A percentile compares a stretch with the other conserved stretches of the same genome.
Evolutionary conservation across 2,329 filamentous ascomycete species (phyloP).

Genomic region (Colletotrichum godetiae): DNA sequence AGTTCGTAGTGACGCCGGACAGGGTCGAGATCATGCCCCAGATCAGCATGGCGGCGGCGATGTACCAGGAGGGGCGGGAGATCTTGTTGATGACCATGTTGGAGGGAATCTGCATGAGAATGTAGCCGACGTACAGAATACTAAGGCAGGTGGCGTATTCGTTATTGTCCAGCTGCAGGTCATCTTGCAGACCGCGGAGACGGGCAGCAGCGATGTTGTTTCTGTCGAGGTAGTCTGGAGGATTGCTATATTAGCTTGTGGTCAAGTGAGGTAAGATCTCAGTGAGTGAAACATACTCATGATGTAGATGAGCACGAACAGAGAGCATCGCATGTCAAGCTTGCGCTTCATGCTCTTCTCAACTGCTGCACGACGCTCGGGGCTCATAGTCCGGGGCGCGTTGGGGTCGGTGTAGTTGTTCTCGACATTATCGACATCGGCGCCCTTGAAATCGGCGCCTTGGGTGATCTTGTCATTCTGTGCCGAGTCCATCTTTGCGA

Average conservation of each 20-base stretch:
- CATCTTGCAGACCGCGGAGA: slow-evolving; percentile 72
- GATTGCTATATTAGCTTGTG: slow-evolving; percentile 73
- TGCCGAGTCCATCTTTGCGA: slow-evolving; percentile 28
- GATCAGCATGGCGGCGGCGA: slow-evolving; percentile 62
- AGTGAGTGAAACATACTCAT: slow-evolving; percentile 41
- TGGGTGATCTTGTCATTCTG: slow-evolving; percentile 24
- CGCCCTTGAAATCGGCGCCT: slow-evolving; percentile 17
- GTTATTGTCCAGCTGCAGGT: slow-evolving; percentile 64
- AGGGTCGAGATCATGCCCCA: slow-evolving; percentile 72
- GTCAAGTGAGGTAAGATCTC: too few species aligned
- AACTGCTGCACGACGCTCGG: slow-evolving; percentile 63
- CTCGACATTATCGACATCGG: slow-evolving; percentile 19
- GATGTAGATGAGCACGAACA: slow-evolving; percentile 81
- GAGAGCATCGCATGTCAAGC: slow-evolving; percentile 75
- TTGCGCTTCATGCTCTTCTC: slow-evolving; percentile 77
- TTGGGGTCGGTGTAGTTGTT: slow-evolving; percentile 21
- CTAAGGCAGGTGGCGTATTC: slow-evolving; percentile 73
- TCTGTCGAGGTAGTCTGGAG: slow-evolving; percentile 70
- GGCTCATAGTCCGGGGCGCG: slow-evolving; percentile 41
- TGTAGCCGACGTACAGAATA: slow-evolving; percentile 75
- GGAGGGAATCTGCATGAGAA: slow-evolving; percentile 71
- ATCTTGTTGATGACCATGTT: slow-evolving; percentile 69
- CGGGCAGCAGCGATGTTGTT: slow-evolving; percentile 77
- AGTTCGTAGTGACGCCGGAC: slow-evolving; percentile 63
- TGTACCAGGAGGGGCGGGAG: slow-evolving; percentile 62